Conservation (phyloP, 306 rosid species). For the Glycine soja region DNA sequence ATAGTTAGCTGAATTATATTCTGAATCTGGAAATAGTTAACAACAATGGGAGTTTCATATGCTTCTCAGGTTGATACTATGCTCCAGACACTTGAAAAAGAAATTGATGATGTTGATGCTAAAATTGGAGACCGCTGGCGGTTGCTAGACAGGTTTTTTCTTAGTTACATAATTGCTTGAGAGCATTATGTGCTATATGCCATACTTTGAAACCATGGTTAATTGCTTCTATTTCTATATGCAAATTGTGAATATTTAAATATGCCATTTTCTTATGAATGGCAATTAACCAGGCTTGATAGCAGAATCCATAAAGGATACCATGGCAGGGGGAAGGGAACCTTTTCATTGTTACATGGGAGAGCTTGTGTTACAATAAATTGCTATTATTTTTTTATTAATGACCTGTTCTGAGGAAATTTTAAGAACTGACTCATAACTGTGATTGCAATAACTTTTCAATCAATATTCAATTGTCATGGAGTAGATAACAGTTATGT, state of each 20-base stretch:
- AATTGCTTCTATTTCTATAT: conserved; percentile 19
- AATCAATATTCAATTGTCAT: conserved; percentile 1
- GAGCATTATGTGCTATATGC: conserved; percentile 8
- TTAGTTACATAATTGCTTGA: conserved; percentile 30
- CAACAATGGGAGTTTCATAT: conserved; percentile 10
- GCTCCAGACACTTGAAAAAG: conserved; percentile 89
- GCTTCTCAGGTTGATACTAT: conserved; percentile 70
- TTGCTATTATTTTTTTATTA: not conserved
- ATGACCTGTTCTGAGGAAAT: conserved; percentile 1
- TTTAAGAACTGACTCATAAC: conserved; percentile 2
- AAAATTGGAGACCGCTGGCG: conserved; percentile 83
- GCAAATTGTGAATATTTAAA: conserved; percentile 33
- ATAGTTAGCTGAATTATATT: conserved; percentile 21
- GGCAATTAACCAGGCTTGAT: conserved; percentile 9
- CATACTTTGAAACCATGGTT: conserved; percentile 2
- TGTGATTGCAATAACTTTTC: not conserved
- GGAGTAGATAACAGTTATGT: not conserved
- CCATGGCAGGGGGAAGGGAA: not conserved
- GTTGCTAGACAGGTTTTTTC: conserved; percentile 73
- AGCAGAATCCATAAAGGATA: conserved; percentile 28
- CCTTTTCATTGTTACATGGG: not conserved
- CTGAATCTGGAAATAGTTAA: conserved; percentile 38
- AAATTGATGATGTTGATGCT: conserved; percentile 90
- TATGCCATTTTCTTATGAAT: conserved; percentile 4
- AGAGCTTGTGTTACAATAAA: not conserved